These are phyloP conservation scores for Thalassiosira delicatula DNA, from an alignment of 352 stramenopile species.

Conservation along the genomic window DNA sequence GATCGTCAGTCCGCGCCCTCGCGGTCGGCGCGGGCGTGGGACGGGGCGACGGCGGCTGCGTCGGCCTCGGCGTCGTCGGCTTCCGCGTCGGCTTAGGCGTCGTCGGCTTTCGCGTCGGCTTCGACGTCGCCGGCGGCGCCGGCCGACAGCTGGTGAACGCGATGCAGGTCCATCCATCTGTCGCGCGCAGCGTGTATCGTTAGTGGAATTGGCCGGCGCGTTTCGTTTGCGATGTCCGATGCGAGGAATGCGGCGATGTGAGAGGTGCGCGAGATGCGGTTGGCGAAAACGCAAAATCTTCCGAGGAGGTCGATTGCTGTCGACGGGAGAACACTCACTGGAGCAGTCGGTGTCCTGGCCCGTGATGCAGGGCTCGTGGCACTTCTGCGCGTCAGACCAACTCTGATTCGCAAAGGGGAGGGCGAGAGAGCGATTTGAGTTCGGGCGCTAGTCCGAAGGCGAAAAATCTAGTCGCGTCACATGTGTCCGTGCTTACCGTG, in stretches of 20 bases:
- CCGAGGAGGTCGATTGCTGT: too few species aligned
- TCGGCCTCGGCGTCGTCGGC: not conserved
- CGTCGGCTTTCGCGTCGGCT: slow-evolving; percentile 8
- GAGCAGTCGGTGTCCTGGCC: slow-evolving; percentile 51
- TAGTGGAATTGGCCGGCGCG: too few species aligned
- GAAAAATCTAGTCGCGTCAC: too few species aligned
- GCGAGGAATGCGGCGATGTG: too few species aligned
- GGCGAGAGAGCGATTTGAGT: too few species aligned
- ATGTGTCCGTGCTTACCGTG: not conserved
- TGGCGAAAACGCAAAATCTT: too few species aligned
- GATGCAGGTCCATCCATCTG: slow-evolving; percentile 33
- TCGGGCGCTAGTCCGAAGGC: too few species aligned
- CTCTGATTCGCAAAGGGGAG: too few species aligned
- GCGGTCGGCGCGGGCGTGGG: not conserved
- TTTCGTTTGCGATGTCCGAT: too few species aligned
- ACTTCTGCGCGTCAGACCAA: slow-evolving; percentile 42
- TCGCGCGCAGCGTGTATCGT: too few species aligned
- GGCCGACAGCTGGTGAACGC: slow-evolving; percentile 54
- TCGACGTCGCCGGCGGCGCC: slow-evolving; percentile 1
- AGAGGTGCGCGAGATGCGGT: too few species aligned
- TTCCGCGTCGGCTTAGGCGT: not conserved
- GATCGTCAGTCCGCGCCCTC: slow-evolving; percentile 3
- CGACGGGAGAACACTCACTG: not conserved
- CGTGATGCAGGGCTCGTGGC: slow-evolving; percentile 41
- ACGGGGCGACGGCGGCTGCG: not conserved